Evolutionary conservation across 768 basidiomycete genomes (phyloP).

Genomic region (Trametes punicea): DNA sequence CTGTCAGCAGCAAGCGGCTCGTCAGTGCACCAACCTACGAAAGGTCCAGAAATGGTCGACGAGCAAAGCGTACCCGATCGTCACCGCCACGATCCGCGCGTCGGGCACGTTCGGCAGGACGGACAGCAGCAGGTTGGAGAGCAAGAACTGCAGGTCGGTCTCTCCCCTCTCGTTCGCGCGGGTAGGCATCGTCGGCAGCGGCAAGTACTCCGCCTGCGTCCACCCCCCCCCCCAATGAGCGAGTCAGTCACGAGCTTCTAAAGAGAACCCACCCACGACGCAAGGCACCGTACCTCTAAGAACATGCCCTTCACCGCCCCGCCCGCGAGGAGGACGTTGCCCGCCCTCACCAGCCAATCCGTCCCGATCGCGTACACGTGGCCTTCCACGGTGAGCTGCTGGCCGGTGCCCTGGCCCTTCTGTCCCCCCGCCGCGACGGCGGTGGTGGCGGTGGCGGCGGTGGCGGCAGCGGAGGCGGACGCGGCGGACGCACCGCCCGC

Average conservation of each 20-base stretch:
- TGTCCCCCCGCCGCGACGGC: slow-evolving; percentile 27
- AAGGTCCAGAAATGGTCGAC: not conserved
- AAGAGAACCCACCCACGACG: not conserved
- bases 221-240: no score
- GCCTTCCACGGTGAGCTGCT: slow-evolving; percentile 73
- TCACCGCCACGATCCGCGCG: slow-evolving; percentile 74
- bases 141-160: slow-evolving; percentile 46
- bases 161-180: slow-evolving; percentile 8
- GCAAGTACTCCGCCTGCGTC: slow-evolving; percentile 75
- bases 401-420: slow-evolving; percentile 47
- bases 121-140: slow-evolving; percentile 72
- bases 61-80: slow-evolving; percentile 7
- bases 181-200: slow-evolving; percentile 65
- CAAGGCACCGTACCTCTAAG: slow-evolving; percentile 54
- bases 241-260: no score
- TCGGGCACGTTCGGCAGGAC: slow-evolving; percentile 71
- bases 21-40: not conserved
- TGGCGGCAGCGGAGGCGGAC: no score
- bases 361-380: slow-evolving; percentile 70
- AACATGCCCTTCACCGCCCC: slow-evolving; percentile 82
- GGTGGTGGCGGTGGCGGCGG: no score
- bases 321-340: slow-evolving; percentile 73
- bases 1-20: slow-evolving; percentile 43
- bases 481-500: slow-evolving; percentile 16
- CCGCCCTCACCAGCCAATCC: slow-evolving; percentile 79